These are phyloP conservation scores for sunflower (Helianthus annuus) DNA, from an alignment of 129 eudicot genomes.

Conservation along the genomic window DNA sequence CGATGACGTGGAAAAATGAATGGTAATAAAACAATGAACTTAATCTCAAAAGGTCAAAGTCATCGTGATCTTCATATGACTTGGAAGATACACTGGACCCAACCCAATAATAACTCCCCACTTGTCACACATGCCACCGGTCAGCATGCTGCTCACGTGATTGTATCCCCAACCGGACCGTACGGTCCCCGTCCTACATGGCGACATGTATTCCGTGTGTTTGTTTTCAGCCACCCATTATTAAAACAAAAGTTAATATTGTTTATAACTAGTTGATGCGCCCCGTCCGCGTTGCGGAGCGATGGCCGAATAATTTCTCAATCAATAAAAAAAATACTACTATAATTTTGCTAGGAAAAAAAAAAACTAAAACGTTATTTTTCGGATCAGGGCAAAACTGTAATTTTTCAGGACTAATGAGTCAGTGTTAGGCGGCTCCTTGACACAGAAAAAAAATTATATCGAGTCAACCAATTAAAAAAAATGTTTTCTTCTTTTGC, in stretches of 20 bases:
- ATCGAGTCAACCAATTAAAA: too few relatives aligned
- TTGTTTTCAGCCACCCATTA: background rate
- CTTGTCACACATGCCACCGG: constrained; percentile 4
- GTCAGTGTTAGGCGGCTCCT: too few relatives aligned
- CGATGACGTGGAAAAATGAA: constrained; percentile 22
- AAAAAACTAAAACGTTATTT: too few relatives aligned
- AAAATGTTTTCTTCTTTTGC: too few relatives aligned
- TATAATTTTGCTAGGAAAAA: too few relatives aligned
- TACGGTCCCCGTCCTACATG: constrained; percentile 8
- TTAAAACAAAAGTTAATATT: background rate
- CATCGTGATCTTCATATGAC: background rate
- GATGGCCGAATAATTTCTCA: too few relatives aligned
- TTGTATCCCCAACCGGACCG: constrained; percentile 9
- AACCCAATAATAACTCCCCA: constrained; percentile 11
- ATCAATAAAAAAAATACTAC: too few relatives aligned
- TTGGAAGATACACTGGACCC: background rate
- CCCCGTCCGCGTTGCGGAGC: too few relatives aligned
- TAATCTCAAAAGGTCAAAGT: background rate
- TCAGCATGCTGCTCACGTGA: constrained; percentile 24
- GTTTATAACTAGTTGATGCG: too few relatives aligned
- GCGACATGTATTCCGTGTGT: constrained; percentile 11
- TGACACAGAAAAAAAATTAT: too few relatives aligned
- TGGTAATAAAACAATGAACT: background rate
- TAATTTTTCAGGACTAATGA: too few relatives aligned
- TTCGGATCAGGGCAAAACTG: too few relatives aligned